These are phyloP conservation scores for Fusarium torreyae DNA, from an alignment of 2,329 filamentous ascomycete genomes.

Conservation along the genomic window DNA sequence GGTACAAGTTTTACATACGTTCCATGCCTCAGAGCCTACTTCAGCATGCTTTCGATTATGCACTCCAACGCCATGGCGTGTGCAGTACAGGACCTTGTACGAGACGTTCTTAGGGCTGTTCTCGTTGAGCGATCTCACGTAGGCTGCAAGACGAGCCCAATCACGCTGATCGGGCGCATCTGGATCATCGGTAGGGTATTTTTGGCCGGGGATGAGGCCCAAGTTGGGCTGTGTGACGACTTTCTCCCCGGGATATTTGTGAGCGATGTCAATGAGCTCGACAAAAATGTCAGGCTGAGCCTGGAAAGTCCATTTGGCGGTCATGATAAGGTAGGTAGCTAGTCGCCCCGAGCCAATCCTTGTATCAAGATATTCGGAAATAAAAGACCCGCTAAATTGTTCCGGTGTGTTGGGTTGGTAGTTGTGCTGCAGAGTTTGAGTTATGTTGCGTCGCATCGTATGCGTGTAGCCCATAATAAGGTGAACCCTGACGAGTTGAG, in stretches of 20 bases:
- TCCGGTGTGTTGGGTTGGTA: background rate
- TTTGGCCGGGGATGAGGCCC: conserved; percentile 65
- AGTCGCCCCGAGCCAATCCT: too few relatives aligned
- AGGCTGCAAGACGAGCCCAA: conserved; percentile 67
- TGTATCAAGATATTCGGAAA: background rate
- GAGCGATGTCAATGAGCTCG: conserved; percentile 56
- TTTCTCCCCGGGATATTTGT: conserved; percentile 49
- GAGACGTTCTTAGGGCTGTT: conserved; percentile 58
- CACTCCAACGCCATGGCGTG: conserved; percentile 70
- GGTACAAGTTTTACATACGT: conserved; percentile 53
- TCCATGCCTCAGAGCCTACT: conserved; percentile 71
- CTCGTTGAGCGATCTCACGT: conserved; percentile 64
- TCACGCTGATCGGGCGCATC: conserved; percentile 56
- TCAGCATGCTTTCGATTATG: conserved; percentile 66
- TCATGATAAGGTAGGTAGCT: conserved; percentile 20
- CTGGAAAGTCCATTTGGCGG: conserved; percentile 45
- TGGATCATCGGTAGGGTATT: conserved; percentile 60
- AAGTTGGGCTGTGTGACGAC: conserved; percentile 64
- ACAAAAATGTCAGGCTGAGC: conserved; percentile 58
- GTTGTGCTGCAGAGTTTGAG: background rate
- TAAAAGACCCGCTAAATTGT: background rate
- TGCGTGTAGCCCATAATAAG: conserved; percentile 3
- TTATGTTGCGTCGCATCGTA: background rate
- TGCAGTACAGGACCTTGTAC: conserved; percentile 70
- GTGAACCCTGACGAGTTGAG: too few relatives aligned